A percentile compares a stretch with the other conserved stretches of the same genome.
These are phyloP conservation scores for Thielaviopsis musarum DNA, from an alignment of 2,329 filamentous ascomycete genomes.

Conservation along the genomic window DNA sequence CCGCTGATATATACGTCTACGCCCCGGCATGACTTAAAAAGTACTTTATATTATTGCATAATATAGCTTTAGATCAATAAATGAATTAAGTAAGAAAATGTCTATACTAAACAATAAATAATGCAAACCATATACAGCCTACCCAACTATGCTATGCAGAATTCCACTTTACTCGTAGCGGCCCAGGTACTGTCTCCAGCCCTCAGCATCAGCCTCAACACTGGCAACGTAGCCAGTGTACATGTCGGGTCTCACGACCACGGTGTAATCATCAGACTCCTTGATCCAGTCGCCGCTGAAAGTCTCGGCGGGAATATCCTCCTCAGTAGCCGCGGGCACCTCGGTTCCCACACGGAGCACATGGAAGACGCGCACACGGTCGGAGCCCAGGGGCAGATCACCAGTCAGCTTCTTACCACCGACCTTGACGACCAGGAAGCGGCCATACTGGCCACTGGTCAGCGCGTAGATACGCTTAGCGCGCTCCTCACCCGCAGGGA, in stretches of 20 bases:
- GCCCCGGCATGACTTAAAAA: too few species aligned
- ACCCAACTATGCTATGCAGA: neutral
- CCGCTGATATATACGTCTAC: too few species aligned
- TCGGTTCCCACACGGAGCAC: neutral
- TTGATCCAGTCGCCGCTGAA: constrained; percentile 20
- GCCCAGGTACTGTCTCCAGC: constrained; percentile 18
- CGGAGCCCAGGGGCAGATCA: neutral
- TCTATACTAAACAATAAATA: too few species aligned
- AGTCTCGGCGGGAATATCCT: neutral
- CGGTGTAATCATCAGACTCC: constrained; percentile 16
- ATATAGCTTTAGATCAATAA: too few species aligned
- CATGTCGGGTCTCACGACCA: constrained; percentile 25
- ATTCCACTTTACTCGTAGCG: neutral
- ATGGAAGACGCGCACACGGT: neutral
- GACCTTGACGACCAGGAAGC: constrained; percentile 17
- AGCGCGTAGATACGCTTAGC: constrained; percentile 19
- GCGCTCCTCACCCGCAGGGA: constrained; percentile 6
- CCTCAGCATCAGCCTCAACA: constrained; percentile 11
- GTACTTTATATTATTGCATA: too few species aligned
- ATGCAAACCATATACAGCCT: too few species aligned
- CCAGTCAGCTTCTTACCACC: constrained; percentile 5
- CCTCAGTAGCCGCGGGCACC: neutral
- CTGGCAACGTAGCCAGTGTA: constrained; percentile 22
- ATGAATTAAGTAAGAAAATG: too few species aligned
- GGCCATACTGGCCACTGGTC: constrained; percentile 17